phyloP scores from a whole-genome alignment of 495 filamentous ascomycete species.

The Jackrogersella multiformis region DNA sequence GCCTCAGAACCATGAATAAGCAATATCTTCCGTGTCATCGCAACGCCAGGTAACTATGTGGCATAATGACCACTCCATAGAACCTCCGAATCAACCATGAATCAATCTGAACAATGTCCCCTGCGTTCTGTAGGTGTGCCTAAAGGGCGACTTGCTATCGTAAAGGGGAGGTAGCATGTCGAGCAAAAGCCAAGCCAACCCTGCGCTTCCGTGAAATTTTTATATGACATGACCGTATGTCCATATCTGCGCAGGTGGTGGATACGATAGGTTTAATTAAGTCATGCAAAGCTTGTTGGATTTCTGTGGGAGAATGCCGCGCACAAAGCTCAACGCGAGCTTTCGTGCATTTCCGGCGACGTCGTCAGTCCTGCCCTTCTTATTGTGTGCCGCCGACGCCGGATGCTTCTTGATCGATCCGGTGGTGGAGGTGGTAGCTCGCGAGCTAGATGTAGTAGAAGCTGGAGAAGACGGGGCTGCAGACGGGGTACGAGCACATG shows the following conservation, averaged over 20 bases:
- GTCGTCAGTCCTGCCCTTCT: constrained; percentile 46
- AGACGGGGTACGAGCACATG: constrained; percentile 52
- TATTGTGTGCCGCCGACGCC: constrained; percentile 42
- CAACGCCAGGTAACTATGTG: constrained; percentile 33
- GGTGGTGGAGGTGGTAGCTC: constrained; percentile 37
- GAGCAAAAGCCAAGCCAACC: constrained; percentile 20
- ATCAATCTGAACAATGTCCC: constrained; percentile 36
- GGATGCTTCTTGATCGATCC: constrained; percentile 44
- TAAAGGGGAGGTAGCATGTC: constrained; percentile 29
- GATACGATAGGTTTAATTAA: constrained; percentile 35
- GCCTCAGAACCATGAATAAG: constrained; percentile 28
- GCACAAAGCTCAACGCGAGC: constrained; percentile 57
- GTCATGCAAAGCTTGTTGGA: constrained; percentile 48
- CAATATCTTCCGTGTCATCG: constrained; percentile 35
- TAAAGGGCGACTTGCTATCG: constrained; percentile 39
- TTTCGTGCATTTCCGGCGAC: constrained; percentile 50
- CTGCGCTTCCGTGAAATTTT: constrained; percentile 22
- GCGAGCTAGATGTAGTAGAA: constrained; percentile 51
- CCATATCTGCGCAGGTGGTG: constrained; percentile 29
- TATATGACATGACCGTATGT: constrained; percentile 29
- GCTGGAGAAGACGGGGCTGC: constrained; percentile 62
- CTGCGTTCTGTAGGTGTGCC: constrained; percentile 36
- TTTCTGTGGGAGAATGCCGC: constrained; percentile 46
- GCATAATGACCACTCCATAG: constrained; percentile 50
- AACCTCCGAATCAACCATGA: constrained; percentile 34